Base-by-base conservation (phyloP, 139 green algal genomes). In the Closterium sp. region DNA sequence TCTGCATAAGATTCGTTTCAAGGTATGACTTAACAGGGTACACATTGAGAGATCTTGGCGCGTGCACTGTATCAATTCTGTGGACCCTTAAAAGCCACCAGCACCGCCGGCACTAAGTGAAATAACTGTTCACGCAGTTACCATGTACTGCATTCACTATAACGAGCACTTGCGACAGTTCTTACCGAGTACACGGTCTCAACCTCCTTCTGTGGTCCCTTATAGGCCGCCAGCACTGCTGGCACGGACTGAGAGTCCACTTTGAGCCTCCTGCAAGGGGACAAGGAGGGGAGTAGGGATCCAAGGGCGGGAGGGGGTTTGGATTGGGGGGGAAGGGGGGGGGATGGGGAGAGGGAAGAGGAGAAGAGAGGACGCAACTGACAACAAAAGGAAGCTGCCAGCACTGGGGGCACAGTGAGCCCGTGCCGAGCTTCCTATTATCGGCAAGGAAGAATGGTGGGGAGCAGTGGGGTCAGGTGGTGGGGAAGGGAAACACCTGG, bases 101-200 rank as follows among this genome's bases (percentile, higher is more conserved):
- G 84, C 24, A 92, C 29, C 22, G 29, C 62, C 27, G 24, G 89
- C 31, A 42, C 45, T 30, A 2, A 45, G 13, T n/a, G 34, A 4
- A 4, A 42, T 42, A 42, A 42, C 34, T 6, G 1, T 42, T 2
- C 34, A 2, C 1, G 1, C 1, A 42, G 34, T 4, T 6, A 4
- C 34, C 34, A 7, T 42, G 34, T 42, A 4, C 2, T 4, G 2
- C 32, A 4, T 38, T 31, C 88, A 91, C 22, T 88, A 31, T 70
- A 31, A 90, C 89, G 28, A 10, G 38, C 28, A 86, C 28, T 31
- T 31, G 88, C 6, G 29, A 70, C 0, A 91, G 88, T 22, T 31
- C 38, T 92, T 90, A 92, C 89, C 29, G 89, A 86, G 38, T 92
- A 92, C 24, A 89, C n/a, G 0, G 89, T 86, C 10, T 92, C 89